These are phyloP conservation scores for Neurospora sp. DNA, from an alignment of 495 filamentous ascomycete species.

Conservation along the genomic window DNA sequence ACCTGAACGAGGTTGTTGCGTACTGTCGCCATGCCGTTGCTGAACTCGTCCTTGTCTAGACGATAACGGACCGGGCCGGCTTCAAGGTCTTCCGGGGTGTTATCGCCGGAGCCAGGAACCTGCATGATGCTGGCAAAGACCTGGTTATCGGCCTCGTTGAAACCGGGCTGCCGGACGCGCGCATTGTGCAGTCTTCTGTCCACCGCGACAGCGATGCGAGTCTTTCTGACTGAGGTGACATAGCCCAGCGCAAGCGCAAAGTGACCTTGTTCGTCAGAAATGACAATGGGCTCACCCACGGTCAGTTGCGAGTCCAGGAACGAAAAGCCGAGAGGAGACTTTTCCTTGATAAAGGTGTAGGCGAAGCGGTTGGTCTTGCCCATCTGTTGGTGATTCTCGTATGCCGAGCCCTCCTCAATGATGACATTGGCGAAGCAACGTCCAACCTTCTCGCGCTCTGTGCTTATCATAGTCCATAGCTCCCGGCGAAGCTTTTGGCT, in stretches of 20 bases:
- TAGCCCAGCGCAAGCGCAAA: slow-evolving; percentile 90
- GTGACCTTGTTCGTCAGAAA: slow-evolving; percentile 93
- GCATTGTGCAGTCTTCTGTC: slow-evolving; percentile 83
- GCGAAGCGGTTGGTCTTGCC: slow-evolving; percentile 81
- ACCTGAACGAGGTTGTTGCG: slow-evolving; percentile 86
- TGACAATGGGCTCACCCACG: slow-evolving; percentile 81
- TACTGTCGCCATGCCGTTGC: slow-evolving; percentile 90
- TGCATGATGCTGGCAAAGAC: slow-evolving; percentile 89
- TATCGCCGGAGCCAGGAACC: slow-evolving; percentile 45
- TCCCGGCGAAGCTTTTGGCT: slow-evolving; percentile 74
- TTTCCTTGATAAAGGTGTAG: slow-evolving; percentile 70
- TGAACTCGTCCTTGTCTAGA: slow-evolving; percentile 95
- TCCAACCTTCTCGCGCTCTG: slow-evolving; percentile 76
- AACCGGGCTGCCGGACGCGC: slow-evolving; percentile 60
- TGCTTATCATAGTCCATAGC: slow-evolving; percentile 89
- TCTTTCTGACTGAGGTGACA: slow-evolving; percentile 62
- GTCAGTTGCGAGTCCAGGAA: slow-evolving; percentile 88
- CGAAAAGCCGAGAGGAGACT: slow-evolving; percentile 48
- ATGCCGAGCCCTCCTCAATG: slow-evolving; percentile 64
- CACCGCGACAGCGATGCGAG: slow-evolving; percentile 72
- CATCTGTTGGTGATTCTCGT: slow-evolving; percentile 47
- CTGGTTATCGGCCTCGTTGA: slow-evolving; percentile 67
- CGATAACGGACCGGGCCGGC: slow-evolving; percentile 60
- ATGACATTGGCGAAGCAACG: slow-evolving; percentile 55
- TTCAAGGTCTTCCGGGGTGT: slow-evolving; percentile 36